A percentile compares a stretch with the other conserved stretches of the same genome.
Evolutionary conservation across 1,139 yeast species (phyloP).

Genomic region (Scheffersomyces quercinus): DNA sequence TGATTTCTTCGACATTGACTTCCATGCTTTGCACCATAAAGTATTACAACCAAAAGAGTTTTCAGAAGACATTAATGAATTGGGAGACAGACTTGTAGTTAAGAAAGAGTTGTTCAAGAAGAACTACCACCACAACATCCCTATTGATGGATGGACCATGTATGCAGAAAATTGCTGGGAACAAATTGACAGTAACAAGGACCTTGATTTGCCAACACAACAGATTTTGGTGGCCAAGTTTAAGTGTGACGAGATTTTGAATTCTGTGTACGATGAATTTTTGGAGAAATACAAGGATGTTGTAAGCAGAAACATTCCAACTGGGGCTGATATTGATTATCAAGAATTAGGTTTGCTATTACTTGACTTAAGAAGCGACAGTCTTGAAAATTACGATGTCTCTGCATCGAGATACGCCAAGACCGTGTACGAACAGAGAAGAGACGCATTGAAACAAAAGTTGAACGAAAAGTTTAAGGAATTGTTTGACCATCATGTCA

Average conservation of each 20-base stretch:
- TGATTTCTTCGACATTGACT: constrained; percentile 84
- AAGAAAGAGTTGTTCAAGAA: constrained; percentile 58
- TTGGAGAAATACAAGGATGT: constrained; percentile 30
- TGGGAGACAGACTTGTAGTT: constrained; percentile 63
- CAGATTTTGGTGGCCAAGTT: constrained; percentile 92
- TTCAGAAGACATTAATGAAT: constrained; percentile 53
- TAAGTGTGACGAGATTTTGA: constrained; percentile 87
- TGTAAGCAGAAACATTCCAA: constrained; percentile 10
- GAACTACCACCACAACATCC: constrained; percentile 80
- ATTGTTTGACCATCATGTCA: constrained; percentile 37
- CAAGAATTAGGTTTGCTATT: constrained; percentile 43
- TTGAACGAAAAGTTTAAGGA: constrained; percentile 45
- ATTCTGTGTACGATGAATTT: constrained; percentile 51
- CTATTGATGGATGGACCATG: constrained; percentile 94
- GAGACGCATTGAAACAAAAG: constrained; percentile 46
- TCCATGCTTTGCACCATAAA: constrained; percentile 84
- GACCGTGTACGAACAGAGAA: constrained; percentile 65
- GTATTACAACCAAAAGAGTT: constrained; percentile 77
- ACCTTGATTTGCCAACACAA: constrained; percentile 93
- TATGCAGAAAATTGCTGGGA: constrained; percentile 93
- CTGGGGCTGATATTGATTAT: constrained; percentile 26
- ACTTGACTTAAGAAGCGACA: constrained; percentile 40
- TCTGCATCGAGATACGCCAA: constrained; percentile 73
- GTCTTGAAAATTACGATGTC: constrained; percentile 58
- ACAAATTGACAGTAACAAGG: constrained; percentile 89